Base-by-base conservation (phyloP, 352 stramenopile species). In the Phytophthora capsici region DNA sequence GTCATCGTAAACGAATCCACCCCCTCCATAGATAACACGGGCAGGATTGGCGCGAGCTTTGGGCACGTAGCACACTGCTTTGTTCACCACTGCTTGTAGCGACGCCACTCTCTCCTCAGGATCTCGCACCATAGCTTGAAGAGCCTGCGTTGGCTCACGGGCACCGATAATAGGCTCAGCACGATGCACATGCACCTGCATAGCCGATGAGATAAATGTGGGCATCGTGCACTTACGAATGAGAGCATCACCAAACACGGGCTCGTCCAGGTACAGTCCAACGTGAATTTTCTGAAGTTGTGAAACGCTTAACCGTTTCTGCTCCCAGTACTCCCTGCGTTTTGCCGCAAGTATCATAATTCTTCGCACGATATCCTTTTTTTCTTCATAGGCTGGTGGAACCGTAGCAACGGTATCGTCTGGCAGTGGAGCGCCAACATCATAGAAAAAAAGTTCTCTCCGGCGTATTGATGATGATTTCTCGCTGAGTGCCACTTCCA, bases 61-160 rank as follows among this genome's bases (percentile, higher is more conserved):
- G 1, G 88, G 87, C 1, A 95, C 88, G 20, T 82, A 88, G 49
- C 87, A 97, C 12, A 91, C 62, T 6, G 86, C 87, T 25, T 86
- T 83, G 5, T 82, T 80, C 1, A 95, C 62, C 6, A 91, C 45
- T 4, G 76, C 40, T 22, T 73, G 51, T 28, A 93, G 44, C 3
- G 71, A 71, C 3, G 57, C 60, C 22, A 93, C 51, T 22, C 88
- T 77, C 7, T 78, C 68, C 8, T 80, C 68, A 1, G 78, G 78
- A 4, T 75, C 57, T 34, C 62, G 63, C 2, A 95, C 81, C 53
- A 92, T 84, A 8, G 41, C 48, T 19, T 74, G 60, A 17, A 96
- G 50, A 20, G 81, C 73, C 14, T 75, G 53, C 37, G 73, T 86
- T 4, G 60, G 54, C 60, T 85, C 17, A 44, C 62, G 50, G 17